Base-by-base conservation (phyloP, 192 early-diverging fungal species). In the Kickxella alabastrina region DNA sequence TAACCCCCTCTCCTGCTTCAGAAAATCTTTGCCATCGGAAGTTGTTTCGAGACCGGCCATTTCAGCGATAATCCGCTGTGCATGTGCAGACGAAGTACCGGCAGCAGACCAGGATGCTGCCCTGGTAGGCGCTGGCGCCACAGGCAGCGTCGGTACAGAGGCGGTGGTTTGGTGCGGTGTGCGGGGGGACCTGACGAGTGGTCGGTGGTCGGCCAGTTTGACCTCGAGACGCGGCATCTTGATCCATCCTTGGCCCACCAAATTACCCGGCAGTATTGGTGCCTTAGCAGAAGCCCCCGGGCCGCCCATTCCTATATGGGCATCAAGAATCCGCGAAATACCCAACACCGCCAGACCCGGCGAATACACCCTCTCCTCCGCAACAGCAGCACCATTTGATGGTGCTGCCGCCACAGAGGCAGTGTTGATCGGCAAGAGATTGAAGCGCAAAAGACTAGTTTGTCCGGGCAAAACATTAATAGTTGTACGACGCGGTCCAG, bases 181-280 rank as follows among this genome's bases (percentile, higher is more conserved):
- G n/a, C n/a, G n/a, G n/a, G n/a, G n/a, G n/a, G n/a, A n/a, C n/a
- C n/a, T n/a, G n/a, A n/a, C n/a, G n/a, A n/a, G n/a, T n/a, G n/a
- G n/a, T n/a, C n/a, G n/a, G n/a, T n/a, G n/a, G 28, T 13, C 46
- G 6, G 29, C 58, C n/a, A 62, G 24, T 28, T 47, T 55, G 55
- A 74, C 32, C 3, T 74, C 70, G 42, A 74, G 28, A 3, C 59
- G 28, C n/a, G 70, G 70, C 42, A 74, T 28, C 10, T n/a, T 26
- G 23, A 62, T 28, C 71, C 71, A 75, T 21, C 65, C 71, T 8
- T 46, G 48, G 1, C 61, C 59, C 4, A 45, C 37, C 10, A 35
- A 27, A 29, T 72, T 71, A 18, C 61, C 27, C 10, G 34, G 38
- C n/a, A 44, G 51, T 46, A n/a, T n/a, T n/a, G n/a, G n/a, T n/a